Base-by-base conservation (phyloP, 441 rosid genomes). In the Pelargonium exstipulatum region DNA sequence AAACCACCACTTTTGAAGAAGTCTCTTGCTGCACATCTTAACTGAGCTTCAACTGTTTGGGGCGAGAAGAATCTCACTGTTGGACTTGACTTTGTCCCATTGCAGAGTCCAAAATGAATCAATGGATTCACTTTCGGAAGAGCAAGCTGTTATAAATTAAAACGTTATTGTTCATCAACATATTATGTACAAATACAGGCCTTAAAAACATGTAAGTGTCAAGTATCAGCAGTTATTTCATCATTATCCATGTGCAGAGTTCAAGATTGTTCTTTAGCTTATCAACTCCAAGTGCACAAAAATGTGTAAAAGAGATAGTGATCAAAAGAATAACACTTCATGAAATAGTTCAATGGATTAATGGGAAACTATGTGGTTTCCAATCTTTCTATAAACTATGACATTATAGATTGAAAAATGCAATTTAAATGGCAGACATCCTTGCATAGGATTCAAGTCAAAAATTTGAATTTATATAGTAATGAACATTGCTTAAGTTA, bases 1-100 rank as follows among this genome's bases (percentile, higher is more conserved):
- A 91, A 76, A 67, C 87, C 98, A 64, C 82, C 85, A 4, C 67
- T 77, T 20, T 84, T 84, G 69, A 92, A 89, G 74, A 83, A 89
- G 4, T 89, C 94, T 67, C 90, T 79, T 3, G 93, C 79, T n/a
- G 93, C 93, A 66, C 62, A 64, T 83, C 83, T 88, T 8, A 94
- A 82, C 65, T 90, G 92, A 55, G 84, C 71, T 74, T 85, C 87
- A 22, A 91, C 82, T 57, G 88, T 90, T 72, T 85, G 80, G 0
- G 87, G 55, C 16, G 88, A 83, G 83, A 84, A 91, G 81, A 93
- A 93, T 75, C 90, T 86, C 68, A 89, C 89, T 0, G 72, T 60
- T 9, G 98, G 96, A 78, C 90, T 84, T 37, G 97, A 91, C 71
- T 79, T 86, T 32, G 98, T 80, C 65, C 98, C 98, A 13, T 86